A percentile compares a stretch with the other conserved stretches of the same genome.
These are phyloP conservation scores for Filobasidium floriforme DNA, from an alignment of 768 basidiomycete genomes.

Conservation along the genomic window DNA sequence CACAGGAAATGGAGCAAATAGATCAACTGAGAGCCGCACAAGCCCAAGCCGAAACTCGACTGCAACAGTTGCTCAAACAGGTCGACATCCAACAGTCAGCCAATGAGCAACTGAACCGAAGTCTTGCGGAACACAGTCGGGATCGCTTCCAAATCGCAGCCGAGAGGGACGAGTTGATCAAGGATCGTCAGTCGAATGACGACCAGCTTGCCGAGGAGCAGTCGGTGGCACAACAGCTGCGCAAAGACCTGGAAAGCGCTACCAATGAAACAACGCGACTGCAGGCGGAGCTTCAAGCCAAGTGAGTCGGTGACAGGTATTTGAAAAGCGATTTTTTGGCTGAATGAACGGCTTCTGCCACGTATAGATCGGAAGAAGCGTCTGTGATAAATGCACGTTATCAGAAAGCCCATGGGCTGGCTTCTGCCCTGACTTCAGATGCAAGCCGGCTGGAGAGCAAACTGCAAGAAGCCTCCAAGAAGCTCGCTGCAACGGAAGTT, in stretches of 20 bases:
- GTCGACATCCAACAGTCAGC: neutral
- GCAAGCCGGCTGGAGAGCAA: neutral
- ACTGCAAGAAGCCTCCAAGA: neutral
- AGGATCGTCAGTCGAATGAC: neutral
- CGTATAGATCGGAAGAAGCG: neutral
- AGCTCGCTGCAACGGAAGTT: neutral
- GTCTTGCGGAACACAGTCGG: neutral
- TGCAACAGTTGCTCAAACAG: neutral
- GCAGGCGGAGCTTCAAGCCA: neutral
- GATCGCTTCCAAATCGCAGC: neutral
- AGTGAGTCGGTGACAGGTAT: neutral
- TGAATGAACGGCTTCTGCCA: no score
- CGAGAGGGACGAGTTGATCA: neutral
- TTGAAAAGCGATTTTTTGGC: no score
- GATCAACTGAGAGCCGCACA: no score
- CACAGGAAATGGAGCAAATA: no score
- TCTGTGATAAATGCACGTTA: neutral
- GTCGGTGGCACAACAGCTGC: neutral
- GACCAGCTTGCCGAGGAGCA: neutral
- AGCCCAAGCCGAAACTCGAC: no score
- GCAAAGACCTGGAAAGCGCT: neutral
- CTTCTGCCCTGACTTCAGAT: neutral
- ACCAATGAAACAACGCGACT: neutral
- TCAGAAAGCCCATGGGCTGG: neutral
- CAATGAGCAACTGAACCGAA: neutral